phyloP scores from a whole-genome alignment of 2,329 filamentous ascomycete species.

The Fusarium sp. region DNA sequence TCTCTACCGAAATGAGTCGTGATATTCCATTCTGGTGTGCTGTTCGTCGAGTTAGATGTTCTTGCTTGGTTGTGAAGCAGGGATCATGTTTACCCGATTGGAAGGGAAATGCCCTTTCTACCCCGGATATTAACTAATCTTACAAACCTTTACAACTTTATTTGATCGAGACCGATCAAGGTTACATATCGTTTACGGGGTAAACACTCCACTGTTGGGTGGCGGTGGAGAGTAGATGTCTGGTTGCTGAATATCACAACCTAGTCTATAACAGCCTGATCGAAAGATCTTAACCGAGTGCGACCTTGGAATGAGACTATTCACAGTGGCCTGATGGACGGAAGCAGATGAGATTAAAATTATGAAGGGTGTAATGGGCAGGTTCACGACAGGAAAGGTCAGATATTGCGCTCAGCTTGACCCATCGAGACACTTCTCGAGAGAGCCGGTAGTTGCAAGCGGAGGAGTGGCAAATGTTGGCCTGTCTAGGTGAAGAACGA shows the following conservation, averaged over 20 bases:
- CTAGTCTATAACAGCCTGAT: slow-evolving; percentile 1
- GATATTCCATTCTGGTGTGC: background rate
- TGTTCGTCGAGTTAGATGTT: background rate
- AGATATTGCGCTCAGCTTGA: background rate
- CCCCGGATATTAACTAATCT: background rate
- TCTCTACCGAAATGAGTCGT: background rate
- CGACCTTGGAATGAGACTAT: background rate
- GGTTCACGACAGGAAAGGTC: rapidly evolving
- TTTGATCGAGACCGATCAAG: background rate
- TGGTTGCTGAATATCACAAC: background rate
- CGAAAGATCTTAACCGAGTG: background rate
- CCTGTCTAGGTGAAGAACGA: background rate
- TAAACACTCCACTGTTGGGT: background rate
- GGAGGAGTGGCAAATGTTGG: rapidly evolving
- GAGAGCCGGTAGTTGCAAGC: rapidly evolving
- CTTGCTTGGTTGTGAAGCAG: background rate
- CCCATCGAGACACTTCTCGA: rapidly evolving
- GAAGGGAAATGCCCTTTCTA: background rate
- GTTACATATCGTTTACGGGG: background rate
- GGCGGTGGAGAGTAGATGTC: background rate
- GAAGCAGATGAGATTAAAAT: rapidly evolving
- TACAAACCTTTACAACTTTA: background rate
- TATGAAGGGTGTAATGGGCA: background rate
- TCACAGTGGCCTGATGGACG: background rate
- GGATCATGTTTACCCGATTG: slow-evolving; percentile 1